Percentiles rank a stretch among this genome's conserved stretches.
Evolutionary conservation across 306 rosid species (phyloP).

Genomic region (Vigna reflexopilosa): DNA sequence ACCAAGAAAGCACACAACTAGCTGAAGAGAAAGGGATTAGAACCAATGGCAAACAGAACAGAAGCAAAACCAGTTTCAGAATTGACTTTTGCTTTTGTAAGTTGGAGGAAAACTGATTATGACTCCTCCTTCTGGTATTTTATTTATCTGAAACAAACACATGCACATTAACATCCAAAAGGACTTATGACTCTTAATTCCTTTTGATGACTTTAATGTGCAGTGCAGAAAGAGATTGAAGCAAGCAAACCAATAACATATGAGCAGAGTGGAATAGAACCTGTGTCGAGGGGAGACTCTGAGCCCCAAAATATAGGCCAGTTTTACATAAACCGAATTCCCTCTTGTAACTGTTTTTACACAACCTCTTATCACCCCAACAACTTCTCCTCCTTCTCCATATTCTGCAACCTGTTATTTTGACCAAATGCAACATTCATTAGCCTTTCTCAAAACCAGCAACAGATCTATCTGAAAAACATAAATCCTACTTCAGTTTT

Average conservation of each 20-base stretch:
- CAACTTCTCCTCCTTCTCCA: constrained; percentile 72
- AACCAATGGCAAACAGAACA: constrained; percentile 37
- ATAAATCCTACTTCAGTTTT: not conserved
- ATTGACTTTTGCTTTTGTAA: constrained; percentile 31
- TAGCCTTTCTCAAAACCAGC: constrained; percentile 29
- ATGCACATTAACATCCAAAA: constrained; percentile 43
- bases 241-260: constrained; percentile 37
- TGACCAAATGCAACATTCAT: constrained; percentile 9
- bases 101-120: constrained; percentile 20
- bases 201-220: constrained; percentile 41
- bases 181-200: constrained; percentile 7
- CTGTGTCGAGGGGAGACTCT: constrained; percentile 89
- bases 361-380: constrained; percentile 90
- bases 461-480: not conserved
- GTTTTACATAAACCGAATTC: constrained; percentile 59
- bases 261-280: constrained; percentile 51
- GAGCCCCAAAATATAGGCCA: constrained; percentile 90
- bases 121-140: constrained; percentile 37
- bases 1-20: constrained; percentile 47
- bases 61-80: constrained; percentile 44
- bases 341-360: constrained; percentile 76
- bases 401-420: constrained; percentile 80
- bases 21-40: constrained; percentile 25
- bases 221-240: constrained; percentile 40
- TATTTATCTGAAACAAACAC: constrained; percentile 37